Evolutionary conservation across 1,284 basidiomycete genomes (phyloP).

Genomic region (Meira miltonrushii): DNA sequence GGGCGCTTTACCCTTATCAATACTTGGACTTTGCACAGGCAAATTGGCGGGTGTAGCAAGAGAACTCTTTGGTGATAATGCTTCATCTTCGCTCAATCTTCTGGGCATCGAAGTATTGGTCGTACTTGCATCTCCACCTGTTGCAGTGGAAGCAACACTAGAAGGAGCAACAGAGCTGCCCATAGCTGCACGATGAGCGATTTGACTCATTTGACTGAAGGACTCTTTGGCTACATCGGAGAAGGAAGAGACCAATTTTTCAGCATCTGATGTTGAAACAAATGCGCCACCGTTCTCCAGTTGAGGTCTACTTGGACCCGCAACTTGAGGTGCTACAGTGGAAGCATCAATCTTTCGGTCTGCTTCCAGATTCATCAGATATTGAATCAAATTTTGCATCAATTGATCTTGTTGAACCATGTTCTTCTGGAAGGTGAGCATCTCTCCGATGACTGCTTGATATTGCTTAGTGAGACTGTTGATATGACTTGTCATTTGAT

Average conservation of each 20-base stretch:
- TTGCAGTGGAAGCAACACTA: background rate
- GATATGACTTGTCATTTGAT: constrained; percentile 54
- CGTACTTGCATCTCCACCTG: background rate
- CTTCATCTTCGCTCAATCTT: background rate
- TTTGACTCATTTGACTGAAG: constrained; percentile 69
- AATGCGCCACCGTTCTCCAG: constrained; percentile 53
- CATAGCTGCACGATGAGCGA: constrained; percentile 35
- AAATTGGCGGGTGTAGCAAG: constrained; percentile 8
- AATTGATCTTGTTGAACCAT: constrained; percentile 79
- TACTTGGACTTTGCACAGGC: background rate
- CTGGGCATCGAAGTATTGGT: background rate
- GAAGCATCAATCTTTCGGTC: constrained; percentile 17
- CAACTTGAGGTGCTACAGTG: background rate
- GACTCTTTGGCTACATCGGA: constrained; percentile 62
- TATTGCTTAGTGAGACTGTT: constrained; percentile 68
- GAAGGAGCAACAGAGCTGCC: background rate
- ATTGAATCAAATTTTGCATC: constrained; percentile 75
- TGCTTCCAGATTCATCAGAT: constrained; percentile 61
- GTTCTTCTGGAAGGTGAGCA: constrained; percentile 75
- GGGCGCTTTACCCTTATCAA: constrained; percentile 9
- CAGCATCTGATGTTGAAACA: constrained; percentile 61
- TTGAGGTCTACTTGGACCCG: background rate
- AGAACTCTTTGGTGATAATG: constrained; percentile 34
- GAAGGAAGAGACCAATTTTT: constrained; percentile 61
- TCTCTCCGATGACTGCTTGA: constrained; percentile 70